A percentile compares a stretch with the other conserved stretches of the same genome.
These are phyloP conservation scores for Citropsis articulata DNA, from an alignment of 345 rosid species.

Conservation along the genomic window DNA sequence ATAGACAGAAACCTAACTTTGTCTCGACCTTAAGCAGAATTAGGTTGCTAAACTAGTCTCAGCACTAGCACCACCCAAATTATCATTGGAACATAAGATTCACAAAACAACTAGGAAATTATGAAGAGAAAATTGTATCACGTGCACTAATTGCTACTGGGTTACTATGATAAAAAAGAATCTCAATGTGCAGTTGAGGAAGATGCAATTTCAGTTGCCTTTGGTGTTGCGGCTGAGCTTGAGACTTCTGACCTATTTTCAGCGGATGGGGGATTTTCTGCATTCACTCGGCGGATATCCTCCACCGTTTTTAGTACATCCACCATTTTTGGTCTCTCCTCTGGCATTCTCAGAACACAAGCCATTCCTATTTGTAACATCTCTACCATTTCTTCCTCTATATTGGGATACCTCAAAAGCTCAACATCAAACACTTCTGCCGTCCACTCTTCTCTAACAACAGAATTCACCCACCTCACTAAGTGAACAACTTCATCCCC, in stretches of 20 bases:
- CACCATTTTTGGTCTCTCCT: constrained; percentile 72
- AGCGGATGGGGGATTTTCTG: constrained; percentile 33
- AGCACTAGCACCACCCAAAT: constrained; percentile 13
- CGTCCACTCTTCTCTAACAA: constrained; percentile 97
- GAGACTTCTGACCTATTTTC: constrained; percentile 46
- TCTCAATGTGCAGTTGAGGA: constrained; percentile 31
- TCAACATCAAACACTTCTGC: constrained; percentile 91
- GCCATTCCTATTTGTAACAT: constrained; percentile 90
- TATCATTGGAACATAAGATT: constrained; percentile 1
- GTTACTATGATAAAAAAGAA: constrained; percentile 2
- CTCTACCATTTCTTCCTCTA: constrained; percentile 98
- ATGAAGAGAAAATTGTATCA: neutral
- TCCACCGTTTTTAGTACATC: constrained; percentile 68
- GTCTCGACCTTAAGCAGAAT: constrained; percentile 16
- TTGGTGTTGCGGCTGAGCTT: constrained; percentile 39
- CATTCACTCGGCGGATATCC: constrained; percentile 44
- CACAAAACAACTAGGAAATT: constrained; percentile 11
- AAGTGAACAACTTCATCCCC: constrained; percentile 71
- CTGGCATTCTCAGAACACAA: constrained; percentile 72
- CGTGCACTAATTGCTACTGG: constrained; percentile 6
- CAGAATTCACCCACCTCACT: constrained; percentile 95
- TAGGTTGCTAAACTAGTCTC: constrained; percentile 20
- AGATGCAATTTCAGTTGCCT: constrained; percentile 35
- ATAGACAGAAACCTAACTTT: constrained; percentile 11
- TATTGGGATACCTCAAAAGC: constrained; percentile 80